phyloP scores from a whole-genome alignment of 2,329 filamentous ascomycete genomes.

The Shiraia bambusicola region DNA sequence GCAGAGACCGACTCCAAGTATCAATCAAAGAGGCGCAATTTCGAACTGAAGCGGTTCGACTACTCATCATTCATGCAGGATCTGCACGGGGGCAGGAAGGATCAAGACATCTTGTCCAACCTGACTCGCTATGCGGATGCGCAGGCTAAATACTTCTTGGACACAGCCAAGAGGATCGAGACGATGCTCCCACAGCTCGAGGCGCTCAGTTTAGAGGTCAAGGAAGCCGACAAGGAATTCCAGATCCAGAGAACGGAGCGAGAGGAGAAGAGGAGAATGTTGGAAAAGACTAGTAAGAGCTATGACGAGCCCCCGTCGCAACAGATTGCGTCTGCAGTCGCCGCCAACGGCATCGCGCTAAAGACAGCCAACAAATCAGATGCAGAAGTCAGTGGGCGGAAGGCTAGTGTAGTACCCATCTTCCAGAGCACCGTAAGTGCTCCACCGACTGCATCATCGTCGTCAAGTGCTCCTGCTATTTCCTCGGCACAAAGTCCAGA shows the following conservation, averaged over 20 bases:
- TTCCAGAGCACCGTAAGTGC: constrained; percentile 38
- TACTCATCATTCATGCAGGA: constrained; percentile 99
- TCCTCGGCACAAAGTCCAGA: constrained; percentile 35
- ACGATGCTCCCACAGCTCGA: constrained; percentile 85
- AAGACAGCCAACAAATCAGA: constrained; percentile 26
- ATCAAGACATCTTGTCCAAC: constrained; percentile 93
- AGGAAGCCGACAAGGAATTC: constrained; percentile 92
- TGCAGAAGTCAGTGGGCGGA: constrained; percentile 31
- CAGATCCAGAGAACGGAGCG: constrained; percentile 92
- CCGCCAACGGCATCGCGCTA: constrained; percentile 27
- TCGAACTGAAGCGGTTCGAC: constrained; percentile 96
- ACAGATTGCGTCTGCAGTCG: constrained; percentile 22
- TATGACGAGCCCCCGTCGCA: constrained; percentile 36
- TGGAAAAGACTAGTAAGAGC: constrained; percentile 78
- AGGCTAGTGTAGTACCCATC: constrained; percentile 35
- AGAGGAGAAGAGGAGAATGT: constrained; percentile 85
- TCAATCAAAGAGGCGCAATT: constrained; percentile 87
- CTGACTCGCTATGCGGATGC: constrained; percentile 91
- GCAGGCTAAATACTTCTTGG: constrained; percentile 80
- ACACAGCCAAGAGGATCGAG: constrained; percentile 84
- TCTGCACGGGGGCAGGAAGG: constrained; percentile 96
- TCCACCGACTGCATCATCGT: constrained; percentile 29
- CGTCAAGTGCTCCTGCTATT: constrained; percentile 27
- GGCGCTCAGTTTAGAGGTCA: constrained; percentile 84
- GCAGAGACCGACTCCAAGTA: constrained; percentile 95